Conservation (phyloP, 129 eudicot species). For the Solidago caesia region DNA sequence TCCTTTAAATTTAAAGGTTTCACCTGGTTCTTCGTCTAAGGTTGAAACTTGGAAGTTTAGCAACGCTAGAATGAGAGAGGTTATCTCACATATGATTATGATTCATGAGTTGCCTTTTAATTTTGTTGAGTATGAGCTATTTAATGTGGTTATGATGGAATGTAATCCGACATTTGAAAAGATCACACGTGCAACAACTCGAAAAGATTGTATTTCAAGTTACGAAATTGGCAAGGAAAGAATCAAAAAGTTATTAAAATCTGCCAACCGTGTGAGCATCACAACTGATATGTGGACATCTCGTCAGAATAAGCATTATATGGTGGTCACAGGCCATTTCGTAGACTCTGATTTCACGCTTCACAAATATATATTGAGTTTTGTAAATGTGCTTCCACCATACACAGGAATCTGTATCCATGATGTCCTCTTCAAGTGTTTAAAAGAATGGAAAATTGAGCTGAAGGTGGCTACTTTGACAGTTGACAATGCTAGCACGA, state of each 20-base stretch:
- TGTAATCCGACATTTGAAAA: not conserved
- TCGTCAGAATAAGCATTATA: conserved; percentile 1
- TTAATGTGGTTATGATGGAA: not conserved
- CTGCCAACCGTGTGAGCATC: conserved; percentile 3
- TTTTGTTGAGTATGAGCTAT: not conserved
- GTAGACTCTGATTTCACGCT: not conserved
- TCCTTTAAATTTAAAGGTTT: not conserved
- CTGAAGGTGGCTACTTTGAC: conserved; percentile 11
- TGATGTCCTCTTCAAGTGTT: conserved; percentile 4
- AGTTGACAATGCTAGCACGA: conserved; percentile 4
- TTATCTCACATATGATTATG: not conserved
- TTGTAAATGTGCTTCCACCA: not conserved
- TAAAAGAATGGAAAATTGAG: conserved; percentile 17
- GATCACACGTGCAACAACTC: not conserved
- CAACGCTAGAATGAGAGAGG: not conserved
- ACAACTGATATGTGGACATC: conserved; percentile 13
- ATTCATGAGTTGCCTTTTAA: not conserved
- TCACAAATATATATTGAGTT: conserved; percentile 7
- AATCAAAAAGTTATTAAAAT: not conserved
- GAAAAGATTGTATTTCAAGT: conserved; percentile 10
- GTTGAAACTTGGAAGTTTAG: not conserved
- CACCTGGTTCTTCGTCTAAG: not conserved
- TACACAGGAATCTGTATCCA: not conserved
- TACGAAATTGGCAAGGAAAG: conserved; percentile 7
- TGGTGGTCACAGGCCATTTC: conserved; percentile 3